Percentiles rank a stretch among this genome's conserved stretches.
Conservation (phyloP, 2,329 filamentous ascomycete species). For the Mycosphaerella sp. region DNA sequence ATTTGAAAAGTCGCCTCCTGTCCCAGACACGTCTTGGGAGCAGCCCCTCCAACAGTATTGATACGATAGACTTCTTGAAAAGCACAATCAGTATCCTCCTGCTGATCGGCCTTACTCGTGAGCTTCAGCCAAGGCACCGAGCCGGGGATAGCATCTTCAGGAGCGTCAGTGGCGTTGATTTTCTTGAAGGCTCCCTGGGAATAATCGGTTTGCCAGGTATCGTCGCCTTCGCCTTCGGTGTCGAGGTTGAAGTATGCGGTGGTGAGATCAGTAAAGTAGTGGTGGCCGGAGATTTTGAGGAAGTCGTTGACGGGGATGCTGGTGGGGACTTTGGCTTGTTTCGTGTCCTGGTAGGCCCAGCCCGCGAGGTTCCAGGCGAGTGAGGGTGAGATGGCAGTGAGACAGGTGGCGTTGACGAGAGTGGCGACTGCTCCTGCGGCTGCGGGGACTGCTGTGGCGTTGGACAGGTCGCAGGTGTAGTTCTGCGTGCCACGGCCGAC, state of each 20-base stretch:
- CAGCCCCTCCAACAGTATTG: slow-evolving; percentile 72
- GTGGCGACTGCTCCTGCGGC: slow-evolving; percentile 69
- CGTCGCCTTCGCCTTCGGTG: slow-evolving; percentile 37
- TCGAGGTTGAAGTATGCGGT: slow-evolving; percentile 78
- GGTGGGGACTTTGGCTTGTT: slow-evolving; percentile 49
- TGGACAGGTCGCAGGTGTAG: slow-evolving; percentile 67
- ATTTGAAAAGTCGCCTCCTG: slow-evolving; percentile 61
- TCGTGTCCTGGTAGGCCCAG: slow-evolving; percentile 56
- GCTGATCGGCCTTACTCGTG: slow-evolving; percentile 39
- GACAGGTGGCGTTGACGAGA: slow-evolving; percentile 82
- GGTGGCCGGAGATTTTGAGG: slow-evolving; percentile 58
- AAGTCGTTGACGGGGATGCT: slow-evolving; percentile 51
- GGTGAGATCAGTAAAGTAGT: slow-evolving; percentile 68
- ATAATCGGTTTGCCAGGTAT: slow-evolving; percentile 34
- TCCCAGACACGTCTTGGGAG: slow-evolving; percentile 67
- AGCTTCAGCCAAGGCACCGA: slow-evolving; percentile 81
- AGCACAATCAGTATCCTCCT: slow-evolving; percentile 48
- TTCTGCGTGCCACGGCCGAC: slow-evolving; percentile 88
- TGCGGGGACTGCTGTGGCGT: slow-evolving; percentile 56
- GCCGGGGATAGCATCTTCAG: slow-evolving; percentile 50
- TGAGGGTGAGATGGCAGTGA: slow-evolving; percentile 63
- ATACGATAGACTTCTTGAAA: slow-evolving; percentile 76
- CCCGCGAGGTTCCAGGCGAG: slow-evolving; percentile 59
- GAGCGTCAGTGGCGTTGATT: slow-evolving; percentile 56
- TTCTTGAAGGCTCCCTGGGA: slow-evolving; percentile 62